These are phyloP conservation scores for Penicillium italicum DNA, from an alignment of 2,329 filamentous ascomycete species.

Conservation along the genomic window DNA sequence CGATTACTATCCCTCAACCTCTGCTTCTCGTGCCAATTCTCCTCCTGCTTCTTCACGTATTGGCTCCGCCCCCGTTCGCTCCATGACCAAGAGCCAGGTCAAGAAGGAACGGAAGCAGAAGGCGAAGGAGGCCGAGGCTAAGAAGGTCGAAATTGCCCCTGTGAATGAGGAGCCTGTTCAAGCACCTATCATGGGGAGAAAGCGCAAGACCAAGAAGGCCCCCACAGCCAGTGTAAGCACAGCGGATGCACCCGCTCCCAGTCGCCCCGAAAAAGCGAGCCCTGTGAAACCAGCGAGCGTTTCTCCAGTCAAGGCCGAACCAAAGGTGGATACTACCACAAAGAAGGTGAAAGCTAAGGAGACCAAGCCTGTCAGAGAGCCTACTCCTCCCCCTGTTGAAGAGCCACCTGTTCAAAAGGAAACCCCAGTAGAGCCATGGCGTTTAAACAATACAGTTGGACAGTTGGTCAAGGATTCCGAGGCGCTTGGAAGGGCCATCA, in stretches of 20 bases:
- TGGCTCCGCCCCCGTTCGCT: constrained; percentile 57
- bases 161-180: constrained; percentile 52
- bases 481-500: constrained; percentile 32
- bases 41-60: constrained; percentile 52
- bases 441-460: constrained; percentile 39
- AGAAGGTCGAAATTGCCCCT: constrained; percentile 40
- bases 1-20: constrained; percentile 56
- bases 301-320: constrained; percentile 22
- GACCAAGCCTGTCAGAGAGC: constrained; percentile 19
- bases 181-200: constrained; percentile 60
- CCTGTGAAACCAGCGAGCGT: constrained; percentile 13
- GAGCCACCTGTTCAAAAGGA: constrained; percentile 24
- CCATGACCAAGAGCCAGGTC: constrained; percentile 59
- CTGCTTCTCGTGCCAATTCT: constrained; percentile 58
- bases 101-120: constrained; percentile 57
- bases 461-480: constrained; percentile 41
- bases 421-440: constrained; percentile 33
- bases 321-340: constrained; percentile 18
- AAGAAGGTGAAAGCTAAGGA: constrained; percentile 28
- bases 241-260: constrained; percentile 10
- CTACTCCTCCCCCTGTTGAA: constrained; percentile 17
- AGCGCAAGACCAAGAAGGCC: constrained; percentile 56
- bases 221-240: constrained; percentile 27
- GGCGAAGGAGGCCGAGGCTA: constrained; percentile 45
- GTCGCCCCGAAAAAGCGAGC: constrained; percentile 15